These are phyloP conservation scores for Tetrapisispora namnaoensis DNA, from an alignment of 805 yeast species.

Conservation along the genomic window DNA sequence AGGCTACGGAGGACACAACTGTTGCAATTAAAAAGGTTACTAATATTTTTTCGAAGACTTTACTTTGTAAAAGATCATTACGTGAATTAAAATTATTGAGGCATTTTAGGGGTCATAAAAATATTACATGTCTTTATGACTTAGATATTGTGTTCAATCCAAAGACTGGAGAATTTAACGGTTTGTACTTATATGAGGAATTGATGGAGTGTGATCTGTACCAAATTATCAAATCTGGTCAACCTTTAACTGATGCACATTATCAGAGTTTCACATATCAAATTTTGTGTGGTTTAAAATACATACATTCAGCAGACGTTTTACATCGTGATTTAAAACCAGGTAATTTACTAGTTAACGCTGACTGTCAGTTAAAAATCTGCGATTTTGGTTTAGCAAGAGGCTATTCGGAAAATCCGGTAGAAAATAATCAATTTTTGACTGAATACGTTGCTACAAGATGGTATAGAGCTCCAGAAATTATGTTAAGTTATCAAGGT, in stretches of 20 bases:
- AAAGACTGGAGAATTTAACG: conserved; percentile 70
- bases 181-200: conserved; percentile 88
- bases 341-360: conserved; percentile 83
- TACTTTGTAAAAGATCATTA: conserved; percentile 82
- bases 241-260: conserved; percentile 88
- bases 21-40: conserved; percentile 97
- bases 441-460: conserved; percentile 98
- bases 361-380: conserved; percentile 91
- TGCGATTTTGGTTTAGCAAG: conserved; percentile 96
- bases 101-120: conserved; percentile 93
- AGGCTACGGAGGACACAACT: conserved; percentile 54
- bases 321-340: conserved; percentile 93
- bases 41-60: conserved; percentile 83
- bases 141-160: conserved; percentile 66
- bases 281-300: conserved; percentile 79
- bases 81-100: conserved; percentile 83
- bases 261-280: conserved; percentile 90
- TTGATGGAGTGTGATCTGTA: conserved; percentile 98
- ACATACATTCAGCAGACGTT: conserved; percentile 86
- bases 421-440: conserved; percentile 82
- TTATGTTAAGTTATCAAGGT: conserved; percentile 88
- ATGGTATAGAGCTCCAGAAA: conserved; percentile 98
- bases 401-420: conserved; percentile 75
- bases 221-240: conserved; percentile 90
- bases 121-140: conserved; percentile 90